A percentile compares a stretch with the other conserved stretches of the same genome.
Conservation (phyloP, 768 basidiomycete species). For the Lactarius psammicola region DNA sequence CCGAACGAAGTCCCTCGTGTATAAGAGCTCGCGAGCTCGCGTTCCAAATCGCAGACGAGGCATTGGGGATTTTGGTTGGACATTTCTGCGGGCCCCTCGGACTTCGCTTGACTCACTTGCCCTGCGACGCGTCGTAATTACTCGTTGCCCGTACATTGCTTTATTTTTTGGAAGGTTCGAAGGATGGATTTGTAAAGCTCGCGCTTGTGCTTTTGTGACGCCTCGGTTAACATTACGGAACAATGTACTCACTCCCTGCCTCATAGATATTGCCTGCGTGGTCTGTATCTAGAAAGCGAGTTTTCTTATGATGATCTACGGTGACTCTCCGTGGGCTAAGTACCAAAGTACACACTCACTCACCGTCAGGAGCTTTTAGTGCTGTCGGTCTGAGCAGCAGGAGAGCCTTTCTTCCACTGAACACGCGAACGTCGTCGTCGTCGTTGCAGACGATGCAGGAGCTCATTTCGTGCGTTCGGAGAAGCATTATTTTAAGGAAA, state of each 20-base stretch:
- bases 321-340: not conserved
- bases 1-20: conserved; percentile 20
- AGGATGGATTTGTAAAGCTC: conserved; percentile 23
- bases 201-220: conserved; percentile 9
- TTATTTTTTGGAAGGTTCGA: conserved; percentile 20
- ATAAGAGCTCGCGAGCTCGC: not conserved
- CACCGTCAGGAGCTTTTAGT: no score
- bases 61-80: not conserved
- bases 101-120: conserved; percentile 5
- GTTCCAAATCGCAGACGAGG: not conserved
- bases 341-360: not conserved
- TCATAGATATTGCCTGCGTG: not conserved
- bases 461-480: no score
- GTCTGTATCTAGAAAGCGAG: conserved; percentile 1
- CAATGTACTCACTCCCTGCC: conserved; percentile 21
- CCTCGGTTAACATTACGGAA: conserved; percentile 22
- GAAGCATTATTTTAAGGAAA: no score
- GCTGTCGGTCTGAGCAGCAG: no score
- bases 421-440: no score
- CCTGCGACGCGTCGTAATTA: not conserved
- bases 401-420: no score
- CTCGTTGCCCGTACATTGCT: conserved; percentile 14
- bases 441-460: no score
- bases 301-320: not conserved
- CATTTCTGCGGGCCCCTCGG: not conserved